Evolutionary conservation across 495 filamentous ascomycete species (phyloP).

Genomic region (Podospora anserina): DNA sequence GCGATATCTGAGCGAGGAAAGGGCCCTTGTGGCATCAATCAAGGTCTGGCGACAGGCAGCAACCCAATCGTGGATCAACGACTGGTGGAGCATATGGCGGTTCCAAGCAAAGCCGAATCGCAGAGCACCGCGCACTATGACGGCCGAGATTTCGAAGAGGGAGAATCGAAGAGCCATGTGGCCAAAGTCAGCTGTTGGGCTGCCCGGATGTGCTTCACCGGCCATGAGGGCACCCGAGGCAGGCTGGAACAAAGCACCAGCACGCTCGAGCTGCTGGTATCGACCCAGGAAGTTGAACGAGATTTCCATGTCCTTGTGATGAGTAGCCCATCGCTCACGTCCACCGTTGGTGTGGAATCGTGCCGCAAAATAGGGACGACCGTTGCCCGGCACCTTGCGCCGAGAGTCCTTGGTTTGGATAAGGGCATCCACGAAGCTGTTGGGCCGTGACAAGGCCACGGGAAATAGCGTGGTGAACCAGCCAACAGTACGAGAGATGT

Average conservation of each 20-base stretch:
- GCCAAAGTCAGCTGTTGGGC: conserved; percentile 44
- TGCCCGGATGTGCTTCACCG: conserved; percentile 23
- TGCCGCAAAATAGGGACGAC: conserved; percentile 24
- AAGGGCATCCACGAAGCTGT: conserved; percentile 21
- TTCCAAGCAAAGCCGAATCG: conserved; percentile 59
- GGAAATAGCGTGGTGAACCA: conserved; percentile 35
- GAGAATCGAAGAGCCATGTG: conserved; percentile 45
- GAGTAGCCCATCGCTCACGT: conserved; percentile 28
- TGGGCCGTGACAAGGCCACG: conserved; percentile 8
- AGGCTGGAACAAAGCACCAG: conserved; percentile 51
- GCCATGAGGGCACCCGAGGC: conserved; percentile 26
- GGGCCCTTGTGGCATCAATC: conserved; percentile 34
- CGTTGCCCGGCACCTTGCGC: conserved; percentile 20
- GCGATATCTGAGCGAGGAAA: conserved; percentile 36
- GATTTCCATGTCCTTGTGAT: conserved; percentile 53
- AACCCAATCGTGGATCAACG: conserved; percentile 50
- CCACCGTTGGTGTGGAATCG: conserved; percentile 40
- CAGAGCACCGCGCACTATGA: conserved; percentile 45
- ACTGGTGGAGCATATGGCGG: conserved; percentile 52
- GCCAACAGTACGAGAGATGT: conserved; percentile 29
- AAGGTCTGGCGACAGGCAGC: conserved; percentile 46
- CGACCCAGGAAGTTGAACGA: conserved; percentile 62
- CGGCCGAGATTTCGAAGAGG: conserved; percentile 51
- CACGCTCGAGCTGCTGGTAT: conserved; percentile 58
- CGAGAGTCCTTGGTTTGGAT: conserved; percentile 27